phyloP scores from a whole-genome alignment of 495 filamentous ascomycete genomes.

The Neurospora sp. region DNA sequence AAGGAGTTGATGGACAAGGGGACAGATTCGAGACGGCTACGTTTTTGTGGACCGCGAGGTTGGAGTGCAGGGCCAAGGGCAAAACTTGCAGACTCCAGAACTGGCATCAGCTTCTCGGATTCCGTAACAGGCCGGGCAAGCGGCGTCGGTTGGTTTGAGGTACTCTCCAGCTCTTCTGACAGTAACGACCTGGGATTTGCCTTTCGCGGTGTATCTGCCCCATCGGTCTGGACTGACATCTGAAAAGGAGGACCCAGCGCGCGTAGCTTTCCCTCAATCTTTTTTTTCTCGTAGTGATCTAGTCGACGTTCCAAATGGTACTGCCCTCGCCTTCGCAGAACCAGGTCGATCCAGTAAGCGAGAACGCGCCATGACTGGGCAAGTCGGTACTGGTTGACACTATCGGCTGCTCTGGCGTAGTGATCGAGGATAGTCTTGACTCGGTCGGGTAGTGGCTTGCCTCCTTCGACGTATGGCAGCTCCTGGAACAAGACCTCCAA shows the following conservation, averaged over 20 bases:
- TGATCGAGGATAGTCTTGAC: conserved; percentile 45
- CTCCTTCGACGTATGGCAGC: conserved; percentile 23
- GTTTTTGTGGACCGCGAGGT: conserved; percentile 11
- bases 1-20: conserved; percentile 33
- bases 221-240: conserved; percentile 7
- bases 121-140: conserved; percentile 57
- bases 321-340: conserved; percentile 47
- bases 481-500: conserved; percentile 33
- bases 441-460: conserved; percentile 25
- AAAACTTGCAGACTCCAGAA: conserved; percentile 33
- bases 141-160: conserved; percentile 71
- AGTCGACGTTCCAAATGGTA: conserved; percentile 42
- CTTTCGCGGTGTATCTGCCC: conserved; percentile 30
- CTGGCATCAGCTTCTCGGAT: conserved; percentile 25
- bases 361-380: conserved; percentile 70
- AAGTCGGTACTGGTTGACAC: conserved; percentile 48
- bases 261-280: conserved; percentile 15
- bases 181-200: conserved; percentile 27
- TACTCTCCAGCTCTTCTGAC: conserved; percentile 52
- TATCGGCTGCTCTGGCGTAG: conserved; percentile 54
- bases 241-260: conserved; percentile 3
- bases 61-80: conserved; percentile 30
- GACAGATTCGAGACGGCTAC: conserved; percentile 34
- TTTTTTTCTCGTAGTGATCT: conserved; percentile 14
- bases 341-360: conserved; percentile 49